Evolutionary conservation across 345 rosid species (phyloP), one percentile per base, ranked within the genome.

Genomic region (Triadica sebifera): DNA sequence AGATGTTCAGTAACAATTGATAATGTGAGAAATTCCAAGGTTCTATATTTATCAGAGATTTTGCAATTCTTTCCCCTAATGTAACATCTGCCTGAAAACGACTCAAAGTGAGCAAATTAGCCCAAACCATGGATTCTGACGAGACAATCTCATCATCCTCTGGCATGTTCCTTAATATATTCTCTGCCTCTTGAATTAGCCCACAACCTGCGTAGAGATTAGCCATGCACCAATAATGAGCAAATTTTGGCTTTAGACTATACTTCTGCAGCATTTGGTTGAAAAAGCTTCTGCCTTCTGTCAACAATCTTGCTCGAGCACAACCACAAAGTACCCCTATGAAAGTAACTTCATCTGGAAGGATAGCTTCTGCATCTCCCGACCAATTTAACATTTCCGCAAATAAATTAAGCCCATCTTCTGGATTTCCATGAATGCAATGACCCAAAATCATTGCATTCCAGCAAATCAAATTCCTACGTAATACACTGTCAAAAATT

Each of bases 361-460:
- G 52, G 46, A 77, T 60, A 51, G 53, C 41, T 64, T 10, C 70
- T 46, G 59, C 65, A 22, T 46, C 17, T 71, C 66, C 77, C 17
- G 61, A 51, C 47, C 12, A 39, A 71, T 38, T 34, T 47, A 84
- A 49, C 88, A 86, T 84, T 20, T 77, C 82, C 45, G 67, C 67
- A 71, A 86, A 92, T 50, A 90, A 77, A 19, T 75, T 41, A 63
- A 92, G 85, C 34, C 93, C 95, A 53, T 81, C 86, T 66, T 78
- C 85, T 62, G 89, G 91, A 65, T 79, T 62, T 20, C 97, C 95
- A 70, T 87, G 90, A 69, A 92, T 88, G 85, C 92, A 89, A 74
- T 90, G 86, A 75, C 92, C 93, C 83, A 86, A 80, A 76, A 90
- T 84, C 92, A 92, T 92, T 63, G 90, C 90, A 86, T 90, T 92